Evolutionary conservation across 2,329 filamentous ascomycete species (phyloP).

Genomic region (Beauveria rudraprayagi): DNA sequence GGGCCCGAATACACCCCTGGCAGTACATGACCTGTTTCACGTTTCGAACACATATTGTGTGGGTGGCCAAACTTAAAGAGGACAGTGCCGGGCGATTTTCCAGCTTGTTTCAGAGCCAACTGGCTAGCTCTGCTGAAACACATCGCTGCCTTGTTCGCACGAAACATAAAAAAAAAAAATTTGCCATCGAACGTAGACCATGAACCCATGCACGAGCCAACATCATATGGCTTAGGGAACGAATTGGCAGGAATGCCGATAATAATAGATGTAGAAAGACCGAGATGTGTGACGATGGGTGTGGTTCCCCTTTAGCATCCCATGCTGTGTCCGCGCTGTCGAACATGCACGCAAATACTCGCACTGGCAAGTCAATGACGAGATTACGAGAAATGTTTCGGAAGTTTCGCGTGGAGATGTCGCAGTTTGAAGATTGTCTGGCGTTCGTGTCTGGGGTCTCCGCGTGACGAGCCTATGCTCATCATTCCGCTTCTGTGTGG

Average conservation of each 20-base stretch:
- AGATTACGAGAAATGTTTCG: neutral
- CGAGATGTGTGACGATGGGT: too few relatives aligned
- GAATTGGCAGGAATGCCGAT: neutral
- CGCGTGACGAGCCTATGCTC: neutral
- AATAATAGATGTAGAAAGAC: neutral
- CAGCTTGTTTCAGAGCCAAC: neutral
- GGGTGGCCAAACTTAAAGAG: neutral
- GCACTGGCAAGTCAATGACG: neutral
- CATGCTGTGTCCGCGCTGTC: neutral
- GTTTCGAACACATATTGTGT: neutral
- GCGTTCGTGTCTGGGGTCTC: neutral
- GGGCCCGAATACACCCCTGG: neutral
- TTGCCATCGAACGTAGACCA: neutral
- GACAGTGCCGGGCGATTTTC: neutral
- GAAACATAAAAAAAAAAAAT: neutral
- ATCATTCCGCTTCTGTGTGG: neutral
- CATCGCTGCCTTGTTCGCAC: neutral
- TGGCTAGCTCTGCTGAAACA: neutral
- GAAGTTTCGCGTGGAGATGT: neutral
- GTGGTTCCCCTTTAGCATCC: neutral
- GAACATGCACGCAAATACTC: neutral
- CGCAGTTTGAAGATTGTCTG: neutral
- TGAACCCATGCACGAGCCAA: neutral
- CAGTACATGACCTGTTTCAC: neutral
- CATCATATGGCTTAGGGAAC: neutral